Base-by-base conservation (phyloP, 176 grass and related monocot species). In the Lolium multiflorum region DNA sequence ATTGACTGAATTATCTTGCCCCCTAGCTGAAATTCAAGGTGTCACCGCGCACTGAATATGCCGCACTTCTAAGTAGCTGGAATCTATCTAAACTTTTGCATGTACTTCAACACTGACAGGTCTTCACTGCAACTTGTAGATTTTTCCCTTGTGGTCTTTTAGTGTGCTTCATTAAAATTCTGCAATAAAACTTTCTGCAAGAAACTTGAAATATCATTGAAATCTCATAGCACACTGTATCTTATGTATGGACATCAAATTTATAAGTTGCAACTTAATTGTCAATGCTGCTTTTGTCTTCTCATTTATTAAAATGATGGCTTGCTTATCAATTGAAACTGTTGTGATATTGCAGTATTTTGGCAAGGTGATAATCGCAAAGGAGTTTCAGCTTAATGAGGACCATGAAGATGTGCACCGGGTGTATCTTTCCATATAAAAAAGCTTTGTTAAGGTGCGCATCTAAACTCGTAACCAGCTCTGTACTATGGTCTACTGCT, bases 301-400 rank as follows among this genome's bases (percentile, higher is more conserved):
- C 24, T 6, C 20, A 17, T 9, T 83, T 35, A 35, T 85, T 62
- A 5, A 28, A 49, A 35, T 47, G 22, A 46, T 75, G 41, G 13
- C 52, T 58, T 63, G 5, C 64, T 84, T 84, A 69, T 52, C 49
- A 68, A 62, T 71, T 37, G 15, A 60, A 76, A 38, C 47, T 77
- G 22, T 35, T 31, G 52, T 84, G 11, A 25, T 82, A 14, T 69
- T 80, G 60, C 89, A 98, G 96, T 93, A 98, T 70, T 98, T 90
- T 80, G 96, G 96, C 41, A 96, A 96, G 77, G 96, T 94, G 82
- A 98, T 98, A 87, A 98, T 98, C 88, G 93, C 93, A 25, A 96
- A 92, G 75, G 93, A 96, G 84, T 93, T 98, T 91, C 80, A 92
- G 39, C 59, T 90, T 72, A 90, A 74, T 88, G 92, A 94, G n/a